Base-by-base conservation (phyloP, 306 rosid species). In the Abrus precatorius region DNA sequence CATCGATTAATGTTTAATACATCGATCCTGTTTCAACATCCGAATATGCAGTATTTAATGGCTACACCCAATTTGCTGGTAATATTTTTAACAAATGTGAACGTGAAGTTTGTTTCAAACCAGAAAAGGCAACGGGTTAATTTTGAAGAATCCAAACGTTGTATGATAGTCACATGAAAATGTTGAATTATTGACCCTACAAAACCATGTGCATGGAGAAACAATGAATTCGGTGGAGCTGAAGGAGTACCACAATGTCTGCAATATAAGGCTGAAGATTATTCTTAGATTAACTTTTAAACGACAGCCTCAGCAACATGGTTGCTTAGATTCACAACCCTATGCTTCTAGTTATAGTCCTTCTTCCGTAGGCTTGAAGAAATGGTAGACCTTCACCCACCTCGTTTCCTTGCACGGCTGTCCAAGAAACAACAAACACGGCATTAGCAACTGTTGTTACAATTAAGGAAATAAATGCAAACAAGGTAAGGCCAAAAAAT, bases 381-480 rank as follows among this genome's bases (percentile, higher is more conserved):
- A 38, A 64, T 65, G 40, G 43, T 47, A 64, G 43, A 30, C 44
- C 5, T 67, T 11, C 48, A 33, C 45, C 69, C 14, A 33, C 69
- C 40, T 78, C 36, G 47, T 55, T 78, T 78, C 7, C 69, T 43
- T 68, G 81, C 82, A 78, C 33, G 75, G 57, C 2, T 79, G 83
- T 69, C 70, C 77, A 78, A 44, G 40, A 52, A 77, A 50, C 44
- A 29, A 40, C 44, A 57, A 33, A 5, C 69, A 69, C 0, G 52
- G 56, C 45, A 66, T 38, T 77, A 13, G 6, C 57, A 40, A 30
- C 0, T 67, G 73, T 67, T 45, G 40, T 67, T 67, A 44, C 55
- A 27, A 67, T 20, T 9, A 20, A 27, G 55, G 73, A 67, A 27
- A 67, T 4, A 9, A 41, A 43, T 43, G 53, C 20, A 66, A 29